Evolutionary conservation across 176 grass and related monocot species (phyloP).

Genomic region (bread wheat (Triticum aestivum)): IWGSC_CS_RefSeq_v2.1 NC_057802.1:58185562-58186061

Average conservation of each 20-base stretch:
- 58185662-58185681: too few relatives aligned
- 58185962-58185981: neutral
- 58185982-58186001: neutral
- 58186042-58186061: neutral
- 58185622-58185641: too few relatives aligned
- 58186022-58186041: slow-evolving; percentile 22
- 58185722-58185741: neutral
- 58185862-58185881: neutral
- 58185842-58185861: neutral
- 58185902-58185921: neutral
- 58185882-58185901: neutral
- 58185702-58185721: too few relatives aligned
- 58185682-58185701: too few relatives aligned
- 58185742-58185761: neutral
- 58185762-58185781: neutral
- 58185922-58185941: neutral
- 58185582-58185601: neutral
- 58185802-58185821: neutral
- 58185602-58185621: neutral
- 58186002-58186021: too few relatives aligned
- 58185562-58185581: neutral
- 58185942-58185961: neutral
- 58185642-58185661: neutral
- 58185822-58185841: neutral
- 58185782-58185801: neutral